Base-by-base conservation (phyloP, 495 filamentous ascomycete genomes). In the Xylaria intraflava region DNA sequence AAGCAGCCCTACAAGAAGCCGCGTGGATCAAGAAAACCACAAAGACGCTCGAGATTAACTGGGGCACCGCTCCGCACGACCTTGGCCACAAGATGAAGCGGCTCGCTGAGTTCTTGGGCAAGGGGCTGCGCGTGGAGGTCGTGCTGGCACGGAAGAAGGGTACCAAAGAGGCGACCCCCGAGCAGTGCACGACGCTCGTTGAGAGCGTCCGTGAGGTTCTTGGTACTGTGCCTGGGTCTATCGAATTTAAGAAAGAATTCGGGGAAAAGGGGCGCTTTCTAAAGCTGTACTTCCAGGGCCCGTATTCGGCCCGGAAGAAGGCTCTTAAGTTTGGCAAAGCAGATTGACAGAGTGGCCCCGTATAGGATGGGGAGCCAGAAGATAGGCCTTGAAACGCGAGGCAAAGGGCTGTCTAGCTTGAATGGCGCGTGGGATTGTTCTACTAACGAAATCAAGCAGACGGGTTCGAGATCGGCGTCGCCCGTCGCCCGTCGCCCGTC, bases 31-130 rank as follows among this genome's bases (percentile, higher is more conserved):
- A 31, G 29, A 42, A 30, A 36, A 24, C 42, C 54, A 56, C 65
- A 6, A 94, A 95, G 73, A 82, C 86, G 62, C 62, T 95, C 14
- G 90, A 95, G 71, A 22, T 95, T 55, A 89, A 89, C 67, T 95
- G 90, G 90, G 82, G 85, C 23, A 90, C 92, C 57, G 82, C 81
- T 49, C 56, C 64, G 9, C 73, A 87, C 66, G 87, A 91, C 67
- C 68, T 90, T 22, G 58, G 59, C 3, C 83, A 87, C 62, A 77
- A 80, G 43, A 49, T 86, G 59, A 72, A 74, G 40, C 76, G 81
- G 67, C 57, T 90, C 64, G 67, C 69, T 45, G 69, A 58, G 41
- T 91, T 90, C 55, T 57, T 91, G 56, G 65, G 65, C 7, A 83
- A 87, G 58, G 86, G 86, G 2, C 62, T 70, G 30, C 76, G 66